Conservation (phyloP, 1,284 basidiomycete species). For the Heterobasidion occidentale region DNA sequence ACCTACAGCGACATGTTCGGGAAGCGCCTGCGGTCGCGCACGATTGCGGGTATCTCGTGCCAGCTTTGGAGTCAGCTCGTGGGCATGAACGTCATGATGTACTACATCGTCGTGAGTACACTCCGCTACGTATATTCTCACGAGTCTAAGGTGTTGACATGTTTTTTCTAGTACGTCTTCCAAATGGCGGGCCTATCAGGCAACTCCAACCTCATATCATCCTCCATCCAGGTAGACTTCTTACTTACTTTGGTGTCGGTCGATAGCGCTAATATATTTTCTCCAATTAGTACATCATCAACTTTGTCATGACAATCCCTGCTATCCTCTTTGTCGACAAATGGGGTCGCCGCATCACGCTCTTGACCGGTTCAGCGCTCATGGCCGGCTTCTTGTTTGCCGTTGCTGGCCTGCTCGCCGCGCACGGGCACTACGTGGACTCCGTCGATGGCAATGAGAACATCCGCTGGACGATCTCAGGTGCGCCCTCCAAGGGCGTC, state of each 20-base stretch:
- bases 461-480: constrained; percentile 22
- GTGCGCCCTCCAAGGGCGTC: constrained; percentile 8
- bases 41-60: constrained; percentile 45
- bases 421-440: constrained; percentile 16
- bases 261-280: neutral
- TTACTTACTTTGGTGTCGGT: too few species aligned
- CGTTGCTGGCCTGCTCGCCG: constrained; percentile 23
- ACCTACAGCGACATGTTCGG: constrained; percentile 17
- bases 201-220: constrained; percentile 36
- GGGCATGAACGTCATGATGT: constrained; percentile 42
- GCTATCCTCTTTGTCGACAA: constrained; percentile 32
- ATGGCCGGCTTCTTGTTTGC: constrained; percentile 33
- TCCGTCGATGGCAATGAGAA: constrained; percentile 15
- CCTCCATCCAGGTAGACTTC: too few species aligned
- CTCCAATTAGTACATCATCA: constrained; percentile 22
- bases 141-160: neutral
- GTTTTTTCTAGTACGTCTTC: constrained; percentile 25
- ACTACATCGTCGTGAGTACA: constrained; percentile 2
- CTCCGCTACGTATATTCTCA: neutral
- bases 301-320: constrained; percentile 32
- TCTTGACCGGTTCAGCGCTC: constrained; percentile 33
- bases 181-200: constrained; percentile 30
- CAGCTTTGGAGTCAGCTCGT: constrained; percentile 63
- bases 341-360: constrained; percentile 36
- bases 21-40: constrained; percentile 48